Evolutionary conservation across 2,329 filamentous ascomycete genomes (phyloP).

Genomic region (Monilinia polystroma): DNA sequence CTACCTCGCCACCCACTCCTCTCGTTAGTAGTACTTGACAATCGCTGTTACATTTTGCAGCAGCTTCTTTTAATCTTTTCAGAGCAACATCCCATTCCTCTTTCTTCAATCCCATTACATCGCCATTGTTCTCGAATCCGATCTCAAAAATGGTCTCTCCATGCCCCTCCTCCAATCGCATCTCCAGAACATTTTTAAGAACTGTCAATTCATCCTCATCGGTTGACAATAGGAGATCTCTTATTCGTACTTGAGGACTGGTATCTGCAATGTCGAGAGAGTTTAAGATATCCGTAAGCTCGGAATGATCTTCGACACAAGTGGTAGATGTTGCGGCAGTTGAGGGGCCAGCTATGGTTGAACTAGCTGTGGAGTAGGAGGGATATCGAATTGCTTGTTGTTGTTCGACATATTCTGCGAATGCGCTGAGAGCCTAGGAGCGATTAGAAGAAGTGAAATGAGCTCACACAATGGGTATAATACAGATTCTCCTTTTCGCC

Average conservation of each 20-base stretch:
- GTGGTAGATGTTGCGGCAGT: conserved; percentile 30
- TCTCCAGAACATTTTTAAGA: conserved; percentile 64
- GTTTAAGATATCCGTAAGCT: conserved; percentile 77
- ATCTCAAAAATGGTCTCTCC: conserved; percentile 91
- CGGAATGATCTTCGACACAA: conserved; percentile 67
- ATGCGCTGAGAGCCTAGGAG: conserved; percentile 77
- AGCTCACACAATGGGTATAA: conserved; percentile 33
- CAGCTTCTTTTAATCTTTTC: conserved; percentile 62
- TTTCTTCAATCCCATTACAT: conserved; percentile 73
- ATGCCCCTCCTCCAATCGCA: conserved; percentile 75
- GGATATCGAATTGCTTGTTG: conserved; percentile 76
- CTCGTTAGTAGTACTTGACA: conserved; percentile 84
- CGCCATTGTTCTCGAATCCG: conserved; percentile 85
- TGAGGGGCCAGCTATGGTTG: conserved; percentile 23
- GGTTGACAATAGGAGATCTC: conserved; percentile 68
- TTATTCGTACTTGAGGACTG: conserved; percentile 65
- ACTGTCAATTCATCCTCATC: conserved; percentile 61
- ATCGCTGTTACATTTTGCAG: conserved; percentile 66
- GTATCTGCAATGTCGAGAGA: conserved; percentile 71
- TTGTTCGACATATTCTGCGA: conserved; percentile 95
- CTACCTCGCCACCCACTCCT: conserved; percentile 77
- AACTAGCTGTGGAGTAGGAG: conserved; percentile 25
- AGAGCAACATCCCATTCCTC: conserved; percentile 75
- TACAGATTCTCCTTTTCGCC: conserved; percentile 84
- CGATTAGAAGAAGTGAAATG: conserved; percentile 10